These are phyloP conservation scores for Sophora flavescens DNA, from an alignment of 306 rosid species.

Conservation along the genomic window DNA sequence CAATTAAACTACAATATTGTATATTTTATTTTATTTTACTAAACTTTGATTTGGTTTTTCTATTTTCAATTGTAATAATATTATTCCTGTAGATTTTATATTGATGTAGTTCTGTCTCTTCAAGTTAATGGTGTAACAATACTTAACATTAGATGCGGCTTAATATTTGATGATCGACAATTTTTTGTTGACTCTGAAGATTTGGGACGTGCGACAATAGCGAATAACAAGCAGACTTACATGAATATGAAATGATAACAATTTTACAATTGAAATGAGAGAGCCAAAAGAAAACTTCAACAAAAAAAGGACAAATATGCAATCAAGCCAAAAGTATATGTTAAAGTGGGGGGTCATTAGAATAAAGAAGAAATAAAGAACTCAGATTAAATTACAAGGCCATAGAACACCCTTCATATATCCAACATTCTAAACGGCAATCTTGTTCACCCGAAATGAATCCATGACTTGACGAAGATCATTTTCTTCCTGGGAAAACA, in stretches of 20 bases:
- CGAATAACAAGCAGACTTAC: background rate
- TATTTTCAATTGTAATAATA: background rate
- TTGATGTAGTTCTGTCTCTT: background rate
- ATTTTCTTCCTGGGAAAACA: conserved; percentile 74
- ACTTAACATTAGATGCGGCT: background rate
- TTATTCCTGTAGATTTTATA: background rate
- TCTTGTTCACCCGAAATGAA: conserved; percentile 89
- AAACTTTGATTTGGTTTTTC: background rate
- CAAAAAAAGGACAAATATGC: background rate
- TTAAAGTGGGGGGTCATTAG: background rate
- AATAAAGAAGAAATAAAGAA: conserved; percentile 3
- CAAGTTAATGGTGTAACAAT: background rate
- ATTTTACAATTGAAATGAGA: background rate
- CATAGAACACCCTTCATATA: background rate
- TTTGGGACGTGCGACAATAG: background rate
- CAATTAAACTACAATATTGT: background rate
- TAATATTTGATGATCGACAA: background rate
- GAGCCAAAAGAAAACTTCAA: background rate
- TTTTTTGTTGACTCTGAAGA: background rate
- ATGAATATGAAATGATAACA: conserved; percentile 5
- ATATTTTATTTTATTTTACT: background rate
- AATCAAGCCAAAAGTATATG: background rate
- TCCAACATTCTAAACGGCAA: conserved; percentile 39
- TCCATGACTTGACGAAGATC: conserved; percentile 88
- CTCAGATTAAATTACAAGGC: conserved; percentile 2